Percentiles rank a stretch among this genome's conserved stretches.
phyloP scores from a whole-genome alignment of 331 rosid genomes.

The Erythrophleum ivorense region DNA sequence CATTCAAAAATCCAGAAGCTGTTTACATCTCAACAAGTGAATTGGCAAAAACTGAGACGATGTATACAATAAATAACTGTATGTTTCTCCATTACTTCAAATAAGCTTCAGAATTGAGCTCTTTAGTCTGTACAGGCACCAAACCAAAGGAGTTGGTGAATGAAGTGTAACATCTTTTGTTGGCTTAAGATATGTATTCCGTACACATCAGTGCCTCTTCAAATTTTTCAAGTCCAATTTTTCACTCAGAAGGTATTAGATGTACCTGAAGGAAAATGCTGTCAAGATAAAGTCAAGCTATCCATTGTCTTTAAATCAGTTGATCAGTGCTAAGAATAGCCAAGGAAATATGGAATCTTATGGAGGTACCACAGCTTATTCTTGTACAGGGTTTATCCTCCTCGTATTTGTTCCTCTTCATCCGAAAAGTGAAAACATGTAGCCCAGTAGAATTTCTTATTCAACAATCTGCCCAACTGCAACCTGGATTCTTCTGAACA shows the following conservation, averaged over 20 bases:
- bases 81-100: constrained; percentile 12
- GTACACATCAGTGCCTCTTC: constrained; percentile 4
- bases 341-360: constrained; percentile 4
- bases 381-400: constrained; percentile 6
- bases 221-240: constrained; percentile 3
- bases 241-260: constrained; percentile 9
- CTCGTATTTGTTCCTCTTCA: constrained; percentile 18
- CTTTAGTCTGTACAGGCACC: background rate
- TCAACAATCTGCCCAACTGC: constrained; percentile 69
- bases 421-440: background rate
- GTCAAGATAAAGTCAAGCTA: constrained; percentile 10
- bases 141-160: background rate
- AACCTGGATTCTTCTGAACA: constrained; percentile 63
- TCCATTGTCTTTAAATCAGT: constrained; percentile 15
- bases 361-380: constrained; percentile 16
- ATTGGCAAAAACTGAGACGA: constrained; percentile 50
- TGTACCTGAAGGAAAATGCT: constrained; percentile 7
- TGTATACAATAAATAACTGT: background rate
- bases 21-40: constrained; percentile 69
- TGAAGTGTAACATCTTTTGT: constrained; percentile 9
- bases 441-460: constrained; percentile 22
- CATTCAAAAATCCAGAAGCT: constrained; percentile 59
- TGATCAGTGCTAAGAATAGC: background rate
- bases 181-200: constrained; percentile 9
- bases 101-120: constrained; percentile 12